phyloP scores from a whole-genome alignment of 345 rosid genomes.

The Raphanus sativus region DNA sequence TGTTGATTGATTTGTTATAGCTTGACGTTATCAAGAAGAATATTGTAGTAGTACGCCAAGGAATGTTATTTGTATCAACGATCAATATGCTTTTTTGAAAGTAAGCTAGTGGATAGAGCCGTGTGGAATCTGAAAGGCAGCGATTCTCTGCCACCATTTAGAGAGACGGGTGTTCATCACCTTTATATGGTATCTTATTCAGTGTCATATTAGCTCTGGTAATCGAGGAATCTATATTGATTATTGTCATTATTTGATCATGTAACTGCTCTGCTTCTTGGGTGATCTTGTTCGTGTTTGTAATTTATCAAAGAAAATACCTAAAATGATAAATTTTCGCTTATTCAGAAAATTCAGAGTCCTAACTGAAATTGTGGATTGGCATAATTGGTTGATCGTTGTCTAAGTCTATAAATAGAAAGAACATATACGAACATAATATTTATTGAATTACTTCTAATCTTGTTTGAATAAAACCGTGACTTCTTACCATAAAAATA shows the following conservation, averaged over 20 bases:
- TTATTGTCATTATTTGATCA: background rate
- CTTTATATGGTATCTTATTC: conserved; percentile 5
- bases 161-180: conserved; percentile 33
- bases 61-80: conserved; percentile 7
- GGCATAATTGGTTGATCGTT: background rate
- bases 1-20: conserved; percentile 20
- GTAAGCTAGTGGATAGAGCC: conserved; percentile 41
- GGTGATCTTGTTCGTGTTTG: background rate
- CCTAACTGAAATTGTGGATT: background rate
- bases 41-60: conserved; percentile 9
- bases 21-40: conserved; percentile 33
- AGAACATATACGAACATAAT: background rate
- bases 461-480: background rate
- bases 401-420: background rate
- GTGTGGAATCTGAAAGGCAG: conserved; percentile 40
- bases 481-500: too few relatives aligned
- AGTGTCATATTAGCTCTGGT: conserved; percentile 8
- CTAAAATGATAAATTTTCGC: background rate
- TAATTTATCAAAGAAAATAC: background rate
- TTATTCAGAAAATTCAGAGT: background rate
- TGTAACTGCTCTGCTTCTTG: background rate
- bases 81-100: background rate
- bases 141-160: conserved; percentile 35
- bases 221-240: background rate
- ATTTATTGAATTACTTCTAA: background rate